Evolutionary conservation across 768 basidiomycete species (phyloP), one percentile per base, ranked within the genome.

Genomic region (Pleurotus djamor): DNA sequence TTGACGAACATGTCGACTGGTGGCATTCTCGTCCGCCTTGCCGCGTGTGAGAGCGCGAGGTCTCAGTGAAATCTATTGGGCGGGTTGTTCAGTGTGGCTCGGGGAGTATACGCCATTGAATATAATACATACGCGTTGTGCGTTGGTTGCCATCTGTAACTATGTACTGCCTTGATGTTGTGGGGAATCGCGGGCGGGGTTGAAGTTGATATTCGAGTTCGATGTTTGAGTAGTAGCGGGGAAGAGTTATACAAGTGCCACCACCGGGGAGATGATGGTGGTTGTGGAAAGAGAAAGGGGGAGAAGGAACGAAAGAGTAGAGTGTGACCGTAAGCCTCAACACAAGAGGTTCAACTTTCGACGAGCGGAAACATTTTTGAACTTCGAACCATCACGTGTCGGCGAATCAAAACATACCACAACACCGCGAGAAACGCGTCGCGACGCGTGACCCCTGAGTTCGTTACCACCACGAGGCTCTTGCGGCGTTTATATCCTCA

Each of bases 21-120:
- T 81, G 51, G 90, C 88, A 68, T 93, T 92, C 76, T 92, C 91
- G 70, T 92, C 91, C 61, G 76, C 83, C 71, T 88, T 91, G 68
- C 72, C 74, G 70, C 90, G 88, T 64, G 83, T 75, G 64, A 85
- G 76, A 49, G 81, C 74, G 65, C 91, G 85, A 62, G 76, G 74
- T 66, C 91, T 87, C 75, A 86, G 78, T 59, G 88, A 84, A 66
- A 87, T 71, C 90, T 92, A 58, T 44, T 8, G 49, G 44, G 38
- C 21, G 21, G 50, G 48, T 59, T 9, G 14, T 13, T 56, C n/a
- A 56, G 41, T 5, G 21, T 8, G 38, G 54, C 54, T 32, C n/a
- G 32, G 28, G 12, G 32, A 17, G 16, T 21, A 32, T 17, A 56
- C 54, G 28, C 54, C 17, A n/a, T 9, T 17, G 33, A 56, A 43